Evolutionary conservation across 495 filamentous ascomycete genomes (phyloP).

Genomic region (Penicillium arizonense): DNA sequence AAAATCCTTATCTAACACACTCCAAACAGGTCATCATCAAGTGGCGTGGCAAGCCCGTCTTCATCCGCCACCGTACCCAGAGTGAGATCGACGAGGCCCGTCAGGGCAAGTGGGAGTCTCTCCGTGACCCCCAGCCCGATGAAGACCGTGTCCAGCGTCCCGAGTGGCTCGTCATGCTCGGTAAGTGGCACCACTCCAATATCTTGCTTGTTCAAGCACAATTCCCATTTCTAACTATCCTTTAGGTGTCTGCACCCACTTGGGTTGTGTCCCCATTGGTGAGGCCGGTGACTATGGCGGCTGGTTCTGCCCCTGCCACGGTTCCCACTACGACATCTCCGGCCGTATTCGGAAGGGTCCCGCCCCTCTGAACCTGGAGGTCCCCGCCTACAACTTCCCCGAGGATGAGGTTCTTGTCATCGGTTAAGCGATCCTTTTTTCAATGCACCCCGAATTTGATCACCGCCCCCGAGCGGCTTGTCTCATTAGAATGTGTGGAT

Average conservation of each 20-base stretch:
- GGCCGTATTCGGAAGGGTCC: constrained; percentile 95
- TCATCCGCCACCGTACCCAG: constrained; percentile 96
- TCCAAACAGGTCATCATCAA: constrained; percentile 88
- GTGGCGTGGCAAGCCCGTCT: constrained; percentile 99
- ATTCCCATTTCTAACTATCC: constrained; percentile 7
- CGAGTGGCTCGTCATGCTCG: constrained; percentile 99
- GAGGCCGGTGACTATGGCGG: constrained; percentile 97
- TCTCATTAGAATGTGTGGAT: constrained; percentile 20
- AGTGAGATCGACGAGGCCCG: constrained; percentile 86
- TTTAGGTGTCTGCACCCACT: constrained; percentile 93
- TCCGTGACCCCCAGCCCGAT: constrained; percentile 91
- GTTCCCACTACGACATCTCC: constrained; percentile 99
- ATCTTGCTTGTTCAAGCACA: background rate
- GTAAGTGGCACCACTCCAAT: constrained; percentile 45
- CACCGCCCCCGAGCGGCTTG: constrained; percentile 5
- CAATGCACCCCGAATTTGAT: constrained; percentile 11
- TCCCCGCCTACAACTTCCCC: constrained; percentile 84
- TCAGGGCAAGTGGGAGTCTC: constrained; percentile 65
- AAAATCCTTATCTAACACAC: constrained; percentile 8
- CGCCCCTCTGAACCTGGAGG: constrained; percentile 94
- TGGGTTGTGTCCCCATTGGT: constrained; percentile 98
- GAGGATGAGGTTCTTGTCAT: constrained; percentile 77
- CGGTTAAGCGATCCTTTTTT: constrained; percentile 53
- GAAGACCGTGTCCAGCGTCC: constrained; percentile 93
- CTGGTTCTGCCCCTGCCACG: constrained; percentile 99